These are phyloP conservation scores for Tetracentron sinense DNA, from an alignment of 164 flowering plant species.

Conservation along the genomic window DNA sequence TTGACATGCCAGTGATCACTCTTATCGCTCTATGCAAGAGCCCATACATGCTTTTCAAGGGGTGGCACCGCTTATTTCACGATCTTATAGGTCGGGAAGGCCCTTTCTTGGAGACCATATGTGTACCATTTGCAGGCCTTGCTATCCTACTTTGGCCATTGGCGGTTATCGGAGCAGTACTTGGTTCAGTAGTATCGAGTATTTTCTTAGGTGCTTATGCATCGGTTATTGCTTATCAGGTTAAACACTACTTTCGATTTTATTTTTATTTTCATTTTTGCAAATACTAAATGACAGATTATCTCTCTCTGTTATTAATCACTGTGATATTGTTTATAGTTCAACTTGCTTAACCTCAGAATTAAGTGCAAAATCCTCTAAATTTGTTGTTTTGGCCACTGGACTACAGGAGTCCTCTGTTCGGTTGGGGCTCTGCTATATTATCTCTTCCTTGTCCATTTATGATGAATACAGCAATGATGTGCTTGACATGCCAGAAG, in stretches of 20 bases:
- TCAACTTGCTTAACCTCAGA: too few relatives aligned
- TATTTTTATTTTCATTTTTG: too few relatives aligned
- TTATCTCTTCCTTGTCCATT: constrained; percentile 60
- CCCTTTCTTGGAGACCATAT: constrained; percentile 90
- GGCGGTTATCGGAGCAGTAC: constrained; percentile 67
- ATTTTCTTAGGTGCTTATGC: constrained; percentile 79
- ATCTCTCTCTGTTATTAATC: not conserved
- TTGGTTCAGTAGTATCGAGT: constrained; percentile 62
- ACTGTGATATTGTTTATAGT: not conserved
- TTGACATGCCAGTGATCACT: constrained; percentile 61
- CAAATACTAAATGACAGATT: too few relatives aligned
- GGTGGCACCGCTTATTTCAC: constrained; percentile 86
- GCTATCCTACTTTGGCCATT: constrained; percentile 88
- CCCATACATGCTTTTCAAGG: constrained; percentile 88
- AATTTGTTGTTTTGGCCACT: constrained; percentile 4
- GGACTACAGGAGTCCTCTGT: constrained; percentile 70
- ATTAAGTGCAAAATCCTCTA: not conserved
- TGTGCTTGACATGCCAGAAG: constrained; percentile 79
- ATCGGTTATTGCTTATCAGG: constrained; percentile 79
- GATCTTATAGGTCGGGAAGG: constrained; percentile 94
- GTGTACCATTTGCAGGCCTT: constrained; percentile 96
- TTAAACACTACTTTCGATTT: too few relatives aligned
- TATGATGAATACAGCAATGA: constrained; percentile 93
- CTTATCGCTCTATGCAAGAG: constrained; percentile 64
- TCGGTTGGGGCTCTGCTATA: constrained; percentile 60